These are phyloP conservation scores for Trypanosoma avium DNA, from an alignment of 208 protist genomes.

Conservation along the genomic window DNA sequence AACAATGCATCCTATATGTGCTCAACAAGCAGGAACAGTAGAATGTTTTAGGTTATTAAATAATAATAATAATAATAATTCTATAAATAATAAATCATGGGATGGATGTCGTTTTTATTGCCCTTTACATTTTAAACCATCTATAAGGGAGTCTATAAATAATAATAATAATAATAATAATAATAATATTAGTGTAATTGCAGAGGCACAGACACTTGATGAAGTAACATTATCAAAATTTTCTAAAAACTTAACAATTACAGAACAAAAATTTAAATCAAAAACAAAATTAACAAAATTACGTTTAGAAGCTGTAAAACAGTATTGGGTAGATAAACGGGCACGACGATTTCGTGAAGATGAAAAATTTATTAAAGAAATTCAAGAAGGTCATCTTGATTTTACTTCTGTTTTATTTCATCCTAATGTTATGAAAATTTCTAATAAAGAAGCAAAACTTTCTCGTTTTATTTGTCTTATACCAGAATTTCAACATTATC, in stretches of 20 bases:
- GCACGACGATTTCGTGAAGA: conserved; percentile 36
- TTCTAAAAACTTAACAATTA: too few species aligned
- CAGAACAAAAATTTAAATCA: not conserved
- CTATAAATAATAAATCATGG: conserved; percentile 41
- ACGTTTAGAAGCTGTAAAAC: conserved; percentile 38
- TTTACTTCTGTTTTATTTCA: conserved; percentile 53
- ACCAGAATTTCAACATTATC: conserved; percentile 75
- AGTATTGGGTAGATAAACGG: conserved; percentile 66
- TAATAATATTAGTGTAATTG: not conserved
- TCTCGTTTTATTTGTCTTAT: conserved; percentile 75
- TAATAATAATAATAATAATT: not conserved
- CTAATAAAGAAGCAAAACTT: conserved; percentile 52
- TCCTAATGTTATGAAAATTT: conserved; percentile 72
- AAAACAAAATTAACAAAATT: not conserved
- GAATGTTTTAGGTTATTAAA: conserved; percentile 37
- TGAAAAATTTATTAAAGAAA: conserved; percentile 37
- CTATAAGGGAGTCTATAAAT: conserved; percentile 2
- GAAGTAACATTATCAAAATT: too few species aligned
- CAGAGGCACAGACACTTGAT: too few species aligned
- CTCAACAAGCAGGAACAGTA: conserved; percentile 46
- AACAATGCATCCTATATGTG: conserved; percentile 72
- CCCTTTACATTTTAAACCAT: conserved; percentile 53
- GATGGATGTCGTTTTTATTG: conserved; percentile 62
- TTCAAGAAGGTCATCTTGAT: conserved; percentile 37
- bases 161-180: not conserved